Base-by-base conservation (phyloP, 2,329 filamentous ascomycete species). In the Pezicula rhizophila region DNA sequence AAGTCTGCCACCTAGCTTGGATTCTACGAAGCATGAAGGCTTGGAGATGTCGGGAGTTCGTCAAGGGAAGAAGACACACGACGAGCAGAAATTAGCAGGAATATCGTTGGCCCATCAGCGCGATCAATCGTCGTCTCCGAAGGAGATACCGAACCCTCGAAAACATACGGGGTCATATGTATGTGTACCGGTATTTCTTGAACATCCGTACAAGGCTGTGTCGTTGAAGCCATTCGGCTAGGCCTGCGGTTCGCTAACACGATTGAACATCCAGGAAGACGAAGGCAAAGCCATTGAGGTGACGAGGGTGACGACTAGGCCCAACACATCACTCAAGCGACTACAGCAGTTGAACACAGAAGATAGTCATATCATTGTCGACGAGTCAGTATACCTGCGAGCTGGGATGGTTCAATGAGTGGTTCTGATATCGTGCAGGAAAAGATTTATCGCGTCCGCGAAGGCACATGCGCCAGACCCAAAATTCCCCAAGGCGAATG, bases 161-260 rank as follows among this genome's bases (percentile, higher is more conserved):
- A 25, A 15, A 8, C 26, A 23, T 28, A 20, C 25, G n/a, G 20
- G 26, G 5, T 28, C 20, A n/a, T 15, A 42, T 23, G 40, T 42
- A 15, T 14, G 40, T 40, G 17, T 23, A 23, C 23, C 23, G 23
- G 23, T 23, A 5, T 23, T 20, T 18, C 12, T 18, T 14, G 38
- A 18, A 23, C 17, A 40, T 40, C 17, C 10, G 14, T n/a, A 25
- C 40, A 26, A 42, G 40, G 40, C 40, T 42, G 23, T 17, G 40
- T 38, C 18, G 40, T 42, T 26, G 40, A 42, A 42, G 40, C 18
- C 40, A n/a, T 42, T 25, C 40, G 40, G 35, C 35, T 26, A 31
- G 40, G n/a, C 40, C 40, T 23, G 40, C 40, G 26, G 3, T 42
- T 42, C 40, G 40, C 40, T 42, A 42, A 42, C 25, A 15, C 40